phyloP scores from a whole-genome alignment of 306 rosid species.

The Cicer judaicum region DNA sequence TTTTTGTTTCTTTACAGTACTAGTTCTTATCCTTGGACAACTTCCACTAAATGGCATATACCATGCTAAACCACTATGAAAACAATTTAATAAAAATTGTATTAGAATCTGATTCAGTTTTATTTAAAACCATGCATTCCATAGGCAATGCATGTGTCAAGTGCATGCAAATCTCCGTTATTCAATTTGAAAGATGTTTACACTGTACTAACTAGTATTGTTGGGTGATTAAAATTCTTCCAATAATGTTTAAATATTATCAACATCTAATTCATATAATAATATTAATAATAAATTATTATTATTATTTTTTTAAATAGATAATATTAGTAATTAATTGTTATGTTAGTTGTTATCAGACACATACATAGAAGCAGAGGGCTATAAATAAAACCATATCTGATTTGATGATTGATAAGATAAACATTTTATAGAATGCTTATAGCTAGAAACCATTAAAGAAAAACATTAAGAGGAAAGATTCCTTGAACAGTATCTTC shows the following conservation, averaged over 20 bases:
- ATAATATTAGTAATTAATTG: too few species aligned
- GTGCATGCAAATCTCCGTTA: conserved; percentile 48
- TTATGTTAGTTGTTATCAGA: too few species aligned
- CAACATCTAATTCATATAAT: too few species aligned
- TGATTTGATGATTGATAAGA: conserved; percentile 44
- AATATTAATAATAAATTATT: too few species aligned
- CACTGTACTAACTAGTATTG: not conserved
- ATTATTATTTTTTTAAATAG: too few species aligned
- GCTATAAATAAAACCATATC: conserved; percentile 35
- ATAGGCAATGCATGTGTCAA: conserved; percentile 56
- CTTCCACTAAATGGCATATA: conserved; percentile 54
- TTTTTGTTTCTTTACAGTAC: not conserved
- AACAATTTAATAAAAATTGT: conserved; percentile 30
- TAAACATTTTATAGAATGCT: conserved; percentile 42
- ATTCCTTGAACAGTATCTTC: conserved; percentile 65
- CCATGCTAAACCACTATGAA: conserved; percentile 48
- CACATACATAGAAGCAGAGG: conserved; percentile 1
- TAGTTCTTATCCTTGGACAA: conserved; percentile 49
- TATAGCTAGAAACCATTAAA: conserved; percentile 37
- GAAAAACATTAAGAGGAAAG: conserved; percentile 2
- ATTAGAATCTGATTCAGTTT: conserved; percentile 54
- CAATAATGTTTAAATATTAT: conserved; percentile 27
- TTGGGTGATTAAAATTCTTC: conserved; percentile 45
- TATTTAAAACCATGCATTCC: conserved; percentile 46
- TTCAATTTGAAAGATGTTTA: conserved; percentile 52